phyloP scores from a whole-genome alignment of 2,329 filamentous ascomycete species.

The Podosphaera leucotricha region DNA sequence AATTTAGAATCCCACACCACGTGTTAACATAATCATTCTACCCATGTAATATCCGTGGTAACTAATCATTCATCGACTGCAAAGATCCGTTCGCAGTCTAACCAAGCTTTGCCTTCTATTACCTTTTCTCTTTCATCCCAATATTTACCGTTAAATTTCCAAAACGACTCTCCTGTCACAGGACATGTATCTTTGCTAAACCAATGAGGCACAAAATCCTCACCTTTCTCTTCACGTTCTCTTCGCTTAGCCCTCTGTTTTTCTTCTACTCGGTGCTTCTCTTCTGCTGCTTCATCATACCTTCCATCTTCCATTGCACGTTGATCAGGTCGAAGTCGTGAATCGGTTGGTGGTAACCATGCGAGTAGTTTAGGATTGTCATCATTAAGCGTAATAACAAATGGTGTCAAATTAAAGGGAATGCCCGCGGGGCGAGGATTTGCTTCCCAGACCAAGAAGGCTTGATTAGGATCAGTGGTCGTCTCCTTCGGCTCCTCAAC shows the following conservation, averaged over 20 bases:
- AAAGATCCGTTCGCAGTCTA: slow-evolving; percentile 17
- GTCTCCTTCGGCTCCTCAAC: slow-evolving; percentile 32
- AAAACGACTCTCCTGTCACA: slow-evolving; percentile 70
- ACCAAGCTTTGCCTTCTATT: slow-evolving; percentile 13
- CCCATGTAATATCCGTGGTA: background rate
- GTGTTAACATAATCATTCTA: background rate
- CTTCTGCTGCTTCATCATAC: slow-evolving; percentile 76
- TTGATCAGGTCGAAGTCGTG: slow-evolving; percentile 79
- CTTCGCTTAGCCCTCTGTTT: slow-evolving; percentile 60
- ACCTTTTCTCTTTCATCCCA: slow-evolving; percentile 41
- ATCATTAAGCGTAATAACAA: slow-evolving; percentile 84
- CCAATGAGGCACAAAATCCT: slow-evolving; percentile 69
- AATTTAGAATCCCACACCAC: background rate
- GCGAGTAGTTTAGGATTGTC: slow-evolving; percentile 59
- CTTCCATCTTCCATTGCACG: slow-evolving; percentile 96
- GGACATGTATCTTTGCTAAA: slow-evolving; percentile 52
- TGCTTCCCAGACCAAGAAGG: slow-evolving; percentile 83
- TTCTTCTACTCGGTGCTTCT: slow-evolving; percentile 90
- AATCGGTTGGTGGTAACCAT: slow-evolving; percentile 76
- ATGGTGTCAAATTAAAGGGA: slow-evolving; percentile 92
- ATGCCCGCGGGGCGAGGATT: slow-evolving; percentile 60
- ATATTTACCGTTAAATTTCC: slow-evolving; percentile 74
- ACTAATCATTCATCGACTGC: slow-evolving; percentile 1
- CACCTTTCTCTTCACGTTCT: slow-evolving; percentile 49
- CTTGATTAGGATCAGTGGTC: slow-evolving; percentile 43